Evolutionary conservation across 164 flowering plant genomes (phyloP), one percentile per base, ranked within the genome.

Genomic region (Chloranthus sessilifolius): DNA sequence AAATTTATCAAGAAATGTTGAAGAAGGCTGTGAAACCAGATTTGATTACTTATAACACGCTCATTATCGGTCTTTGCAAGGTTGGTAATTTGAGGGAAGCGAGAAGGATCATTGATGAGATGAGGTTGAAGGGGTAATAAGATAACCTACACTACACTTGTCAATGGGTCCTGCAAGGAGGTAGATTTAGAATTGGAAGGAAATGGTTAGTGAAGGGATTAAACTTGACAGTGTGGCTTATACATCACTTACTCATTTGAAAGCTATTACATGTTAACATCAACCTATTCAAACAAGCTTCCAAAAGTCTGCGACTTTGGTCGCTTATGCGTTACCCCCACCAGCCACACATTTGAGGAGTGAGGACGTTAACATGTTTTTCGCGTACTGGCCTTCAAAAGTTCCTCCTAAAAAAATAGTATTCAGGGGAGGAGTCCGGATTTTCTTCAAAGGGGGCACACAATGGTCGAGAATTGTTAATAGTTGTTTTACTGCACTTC

Each of bases 171-270:
- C 36, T 82, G 81, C 58, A 84, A 76, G 67, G 90, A 75, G 35
- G 96, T 90, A 12, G 75, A 84, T 69, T 24, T 82, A 76, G 16
- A 38, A 73, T 24, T 71, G 63, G 65, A 53, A 63, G 24, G 66
- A 52, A 62, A 84, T 84, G 96, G 43, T 58, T 31, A 42, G 59
- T 19, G 53, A 71, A 60, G 80, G 83, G 29, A 73, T 80, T 47
- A 56, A 69, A 48, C 82, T 82, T 17, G 96, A 88, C 60, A 39
- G 74, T 56, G 80, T 88, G 30, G 74, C 84, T 20, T 80, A 75
- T 56, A 79, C 90, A 1, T 84, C 96, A 8, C 77, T 88, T 51
- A n/a, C n/a, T n/a, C n/a, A n/a, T n/a, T n/a, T n/a, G n/a, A n/a
- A n/a, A n/a, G n/a, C n/a, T n/a, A n/a, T n/a, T n/a, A n/a, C n/a